Evolutionary conservation across 805 yeast species (phyloP), one percentile per base, ranked within the genome.

Genomic region (Wickerhamiella sergipiensis): DNA sequence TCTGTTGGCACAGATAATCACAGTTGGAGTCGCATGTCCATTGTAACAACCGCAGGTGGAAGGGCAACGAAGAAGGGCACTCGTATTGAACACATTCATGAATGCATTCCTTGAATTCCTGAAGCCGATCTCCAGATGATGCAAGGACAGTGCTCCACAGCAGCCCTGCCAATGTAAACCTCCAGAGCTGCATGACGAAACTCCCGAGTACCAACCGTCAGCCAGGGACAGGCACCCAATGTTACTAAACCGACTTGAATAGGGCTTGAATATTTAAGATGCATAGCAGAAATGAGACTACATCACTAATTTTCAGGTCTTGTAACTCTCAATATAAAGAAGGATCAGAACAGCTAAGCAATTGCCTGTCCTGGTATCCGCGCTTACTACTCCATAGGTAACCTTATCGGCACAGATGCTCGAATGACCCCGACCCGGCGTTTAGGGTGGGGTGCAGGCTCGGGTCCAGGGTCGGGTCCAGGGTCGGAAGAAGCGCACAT

Each of bases 1-100:
- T 63, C 51, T 87, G 80, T 65, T 92, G 97, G 64, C 98, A 92
- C 58, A 80, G 83, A 65, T 92, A 92, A 67, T 92, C 97, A 67
- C 98, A 92, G 61, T 92, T 81, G 26, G 80, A 75, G 2, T 67
- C 67, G 62, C 95, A 86, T 52, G 77, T 76, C 96, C 96, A 88
- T 1, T 73, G 72, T 15, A 89, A 60, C 1, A 77, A 55, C 46
- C 63, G 61, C 53, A 79, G 65, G 52, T 68, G 67, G 12, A 59
- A 55, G 2, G 73, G 72, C 45, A 55, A 22, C 17, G 39, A 50
- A 15, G 73, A 67, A 6, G 70, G 65, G 49, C 74, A 62, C 43
- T 64, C 61, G 24, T 59, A 61, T 47, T 71, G 66, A 61, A 72
- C 54, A 60, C 74, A 69, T 9, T 49, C 53, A 10, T 42, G 23